Evolutionary conservation across 129 eudicot genomes (phyloP), one percentile per base, ranked within the genome.

Genomic region (Centaurea solstitialis): DNA sequence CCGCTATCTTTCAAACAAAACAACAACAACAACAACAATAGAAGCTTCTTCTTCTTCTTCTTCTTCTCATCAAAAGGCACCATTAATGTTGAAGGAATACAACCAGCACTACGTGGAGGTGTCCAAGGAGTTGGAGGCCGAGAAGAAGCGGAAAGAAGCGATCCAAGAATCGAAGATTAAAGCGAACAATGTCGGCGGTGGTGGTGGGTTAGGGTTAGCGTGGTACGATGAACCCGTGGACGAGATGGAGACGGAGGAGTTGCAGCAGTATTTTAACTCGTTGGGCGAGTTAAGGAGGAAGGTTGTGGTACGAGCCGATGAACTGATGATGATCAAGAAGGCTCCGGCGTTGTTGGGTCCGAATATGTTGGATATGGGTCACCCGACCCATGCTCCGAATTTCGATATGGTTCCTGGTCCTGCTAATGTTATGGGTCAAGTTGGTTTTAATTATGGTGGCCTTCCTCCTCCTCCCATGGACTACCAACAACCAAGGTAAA

Each of bases 301-400:
- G 81, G 85, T 82, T 15, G 17, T 82, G 12, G 72, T 76, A 1
- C 70, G 85, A 22, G 85, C 76, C 6, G 85, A 82, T 50, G 85
- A 82, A 4, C 66, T 82, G 62, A 82, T 75, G 85, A 82, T 81
- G 76, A 75, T 75, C 22, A 47, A n/a, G 76, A 74, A 74, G 9
- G 26, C 74, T 74, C 84, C 79, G 45, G 0, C 50, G 18, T 64
- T 65, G 33, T 35, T 80, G 45, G 74, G 84, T 24, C 73, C 68
- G 67, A 73, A 41, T 2, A 26, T 73, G 74, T n/a, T 47, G 47
- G 78, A 38, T 41, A 39, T 11, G 12, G 79, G 33, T 43, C 40
- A 30, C 12, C 15, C 9, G 7, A 7, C 20, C 22, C 23, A 57
- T 1, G 28, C 18, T 33, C 68, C 11, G 0, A 73, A 6, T 23